Evolutionary conservation across 306 rosid genomes (phyloP).

Genomic region (Vicia sativa): DNA sequence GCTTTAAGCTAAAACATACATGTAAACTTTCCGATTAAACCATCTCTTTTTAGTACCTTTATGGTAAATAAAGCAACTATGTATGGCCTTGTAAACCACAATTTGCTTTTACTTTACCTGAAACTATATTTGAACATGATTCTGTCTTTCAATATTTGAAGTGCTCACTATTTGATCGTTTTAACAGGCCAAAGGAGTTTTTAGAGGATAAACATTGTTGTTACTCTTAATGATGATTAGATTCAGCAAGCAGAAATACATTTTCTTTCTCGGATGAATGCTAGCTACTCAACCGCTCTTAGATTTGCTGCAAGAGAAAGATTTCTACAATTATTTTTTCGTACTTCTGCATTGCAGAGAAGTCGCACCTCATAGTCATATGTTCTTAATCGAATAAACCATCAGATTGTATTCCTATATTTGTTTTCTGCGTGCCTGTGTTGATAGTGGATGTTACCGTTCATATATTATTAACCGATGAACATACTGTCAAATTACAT

Average conservation of each 20-base stretch:
- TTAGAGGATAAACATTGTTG: conserved; percentile 48
- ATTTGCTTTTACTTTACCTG: conserved; percentile 21
- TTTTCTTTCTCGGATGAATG: conserved; percentile 29
- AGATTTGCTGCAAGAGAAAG: conserved; percentile 26
- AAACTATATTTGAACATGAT: conserved; percentile 27
- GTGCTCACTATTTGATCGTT: conserved; percentile 30
- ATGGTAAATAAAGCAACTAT: neutral
- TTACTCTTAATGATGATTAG: conserved; percentile 33
- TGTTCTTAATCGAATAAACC: conserved; percentile 19
- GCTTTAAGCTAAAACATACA: neutral
- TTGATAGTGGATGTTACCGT: conserved; percentile 16
- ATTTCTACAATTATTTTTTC: conserved; percentile 22
- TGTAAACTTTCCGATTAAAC: conserved; percentile 12
- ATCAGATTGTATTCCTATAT: neutral
- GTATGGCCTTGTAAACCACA: neutral
- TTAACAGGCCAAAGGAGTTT: conserved; percentile 66
- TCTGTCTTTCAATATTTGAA: conserved; percentile 30
- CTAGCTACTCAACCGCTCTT: conserved; percentile 22
- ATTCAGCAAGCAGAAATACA: conserved; percentile 30
- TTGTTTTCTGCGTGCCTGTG: conserved; percentile 3
- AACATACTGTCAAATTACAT: conserved; percentile 32
- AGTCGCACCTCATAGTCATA: conserved; percentile 32
- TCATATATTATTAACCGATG: conserved; percentile 31
- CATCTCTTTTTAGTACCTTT: neutral
- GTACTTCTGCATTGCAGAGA: conserved; percentile 37